phyloP scores from a whole-genome alignment of 2,329 filamentous ascomycete species.

The Alternaria alternata region DNA sequence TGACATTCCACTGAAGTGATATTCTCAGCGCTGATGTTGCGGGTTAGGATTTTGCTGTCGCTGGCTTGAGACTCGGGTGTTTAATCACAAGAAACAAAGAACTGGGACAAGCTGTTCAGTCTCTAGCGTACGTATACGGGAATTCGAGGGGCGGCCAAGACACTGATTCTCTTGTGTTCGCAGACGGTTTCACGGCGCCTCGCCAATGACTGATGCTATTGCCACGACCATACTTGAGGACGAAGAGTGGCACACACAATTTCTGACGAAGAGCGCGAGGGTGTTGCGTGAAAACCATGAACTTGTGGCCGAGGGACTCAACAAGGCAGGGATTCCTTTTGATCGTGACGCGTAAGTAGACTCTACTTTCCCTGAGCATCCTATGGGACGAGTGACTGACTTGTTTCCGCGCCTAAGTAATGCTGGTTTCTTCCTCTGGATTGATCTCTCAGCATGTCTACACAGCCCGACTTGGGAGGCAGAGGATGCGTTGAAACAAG shows the following conservation, averaged over 20 bases:
- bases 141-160: no score
- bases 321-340: conserved; percentile 6
- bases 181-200: conserved; percentile 40
- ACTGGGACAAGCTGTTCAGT: conserved; percentile 26
- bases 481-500: conserved; percentile 38
- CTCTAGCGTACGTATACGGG: conserved; percentile 35
- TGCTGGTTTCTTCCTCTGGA: conserved; percentile 66
- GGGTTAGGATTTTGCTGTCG: conserved; percentile 61
- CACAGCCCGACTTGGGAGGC: conserved; percentile 5
- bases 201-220: conserved; percentile 26
- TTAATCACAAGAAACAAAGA: conserved; percentile 28
- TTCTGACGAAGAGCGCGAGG: background rate
- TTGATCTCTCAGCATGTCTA: conserved; percentile 53
- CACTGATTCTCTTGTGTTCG: background rate
- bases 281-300: background rate
- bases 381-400: background rate
- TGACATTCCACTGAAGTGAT: background rate
- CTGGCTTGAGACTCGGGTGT: conserved; percentile 51
- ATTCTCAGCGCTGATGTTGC: background rate
- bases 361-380: background rate
- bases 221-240: conserved; percentile 32
- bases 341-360: conserved; percentile 8
- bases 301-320: background rate
- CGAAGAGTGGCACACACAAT: conserved; percentile 20
- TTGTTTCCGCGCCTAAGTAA: conserved; percentile 50